A percentile compares a stretch with the other conserved stretches of the same genome.
Conservation (phyloP, 768 basidiomycete genomes). For the Guyanaporus albipodus region DNA sequence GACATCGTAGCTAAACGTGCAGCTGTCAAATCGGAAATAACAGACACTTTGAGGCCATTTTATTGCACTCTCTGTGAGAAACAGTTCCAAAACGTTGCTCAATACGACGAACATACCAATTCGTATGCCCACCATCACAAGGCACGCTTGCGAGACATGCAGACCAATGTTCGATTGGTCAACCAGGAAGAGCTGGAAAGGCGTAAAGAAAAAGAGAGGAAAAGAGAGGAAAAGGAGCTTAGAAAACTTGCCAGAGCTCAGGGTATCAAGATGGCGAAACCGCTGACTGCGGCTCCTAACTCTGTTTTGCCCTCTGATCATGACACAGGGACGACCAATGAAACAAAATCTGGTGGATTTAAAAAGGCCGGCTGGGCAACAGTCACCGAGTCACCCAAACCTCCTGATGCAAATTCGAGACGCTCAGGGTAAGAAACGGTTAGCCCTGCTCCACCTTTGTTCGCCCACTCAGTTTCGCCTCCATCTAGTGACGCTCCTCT, state of each 20-base stretch:
- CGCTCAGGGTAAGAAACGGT: conserved; percentile 15
- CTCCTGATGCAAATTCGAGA: conserved; percentile 9
- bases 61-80: conserved; percentile 84
- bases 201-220: conserved; percentile 81
- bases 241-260: conserved; percentile 79
- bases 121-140: conserved; percentile 88
- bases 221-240: conserved; percentile 80
- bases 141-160: conserved; percentile 78
- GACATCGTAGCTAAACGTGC: conserved; percentile 59
- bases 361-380: conserved; percentile 53
- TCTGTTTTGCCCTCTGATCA: conserved; percentile 17
- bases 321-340: conserved; percentile 13
- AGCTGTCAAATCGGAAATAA: conserved; percentile 66
- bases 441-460: conserved; percentile 22
- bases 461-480: conserved; percentile 8
- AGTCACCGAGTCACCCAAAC: conserved; percentile 15
- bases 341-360: conserved; percentile 26
- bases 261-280: conserved; percentile 62
- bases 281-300: conserved; percentile 16
- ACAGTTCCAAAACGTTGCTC: conserved; percentile 81
- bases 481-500: conserved; percentile 9
- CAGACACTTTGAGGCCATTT: conserved; percentile 64
- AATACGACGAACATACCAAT: conserved; percentile 88
- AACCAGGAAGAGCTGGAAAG: conserved; percentile 65
- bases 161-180: conserved; percentile 64